These are phyloP conservation scores for Hapsidospora chrysogenum DNA, from an alignment of 495 filamentous ascomycete genomes.

Conservation along the genomic window DNA sequence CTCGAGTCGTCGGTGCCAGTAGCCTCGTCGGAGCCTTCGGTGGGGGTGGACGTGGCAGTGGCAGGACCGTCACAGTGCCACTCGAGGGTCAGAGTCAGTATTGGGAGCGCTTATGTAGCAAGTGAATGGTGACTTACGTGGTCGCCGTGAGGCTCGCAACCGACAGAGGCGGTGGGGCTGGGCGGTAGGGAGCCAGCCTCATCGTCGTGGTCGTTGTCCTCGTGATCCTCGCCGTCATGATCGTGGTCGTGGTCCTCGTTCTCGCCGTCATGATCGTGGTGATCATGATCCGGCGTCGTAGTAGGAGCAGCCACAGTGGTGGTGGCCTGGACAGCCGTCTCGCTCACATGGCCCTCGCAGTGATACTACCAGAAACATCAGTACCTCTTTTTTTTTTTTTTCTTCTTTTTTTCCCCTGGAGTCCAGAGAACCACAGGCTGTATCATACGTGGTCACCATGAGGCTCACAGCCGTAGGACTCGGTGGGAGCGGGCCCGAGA, in stretches of 20 bases:
- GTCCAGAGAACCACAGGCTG: not conserved
- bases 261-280: slow-evolving; percentile 5
- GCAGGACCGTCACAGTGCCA: slow-evolving; percentile 20
- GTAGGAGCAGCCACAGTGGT: slow-evolving; percentile 3
- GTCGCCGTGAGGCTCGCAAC: slow-evolving; percentile 19
- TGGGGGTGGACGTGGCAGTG: slow-evolving; percentile 5
- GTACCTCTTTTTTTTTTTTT: too few relatives aligned
- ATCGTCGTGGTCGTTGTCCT: slow-evolving; percentile 7
- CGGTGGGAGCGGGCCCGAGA: slow-evolving; percentile 17
- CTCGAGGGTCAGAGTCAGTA: too few relatives aligned
- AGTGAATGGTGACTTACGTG: too few relatives aligned
- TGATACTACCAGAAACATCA: slow-evolving; percentile 8
- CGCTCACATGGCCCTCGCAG: slow-evolving; percentile 15
- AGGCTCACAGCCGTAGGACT: slow-evolving; percentile 16
- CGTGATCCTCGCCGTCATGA: slow-evolving; percentile 6
- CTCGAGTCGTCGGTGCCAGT: not conserved
- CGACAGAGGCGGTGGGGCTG: slow-evolving; percentile 17
- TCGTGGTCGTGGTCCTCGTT: slow-evolving; percentile 5
- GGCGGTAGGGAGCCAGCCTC: slow-evolving; percentile 10
- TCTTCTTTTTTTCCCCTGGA: not conserved
- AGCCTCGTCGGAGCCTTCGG: not conserved
- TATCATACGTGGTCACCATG: slow-evolving; percentile 18
- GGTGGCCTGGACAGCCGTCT: slow-evolving; percentile 2
- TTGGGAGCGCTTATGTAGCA: too few relatives aligned
- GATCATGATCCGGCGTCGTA: too few relatives aligned